phyloP scores from a whole-genome alignment of 2,329 filamentous ascomycete genomes.

The Aspergillus sp. region DNA sequence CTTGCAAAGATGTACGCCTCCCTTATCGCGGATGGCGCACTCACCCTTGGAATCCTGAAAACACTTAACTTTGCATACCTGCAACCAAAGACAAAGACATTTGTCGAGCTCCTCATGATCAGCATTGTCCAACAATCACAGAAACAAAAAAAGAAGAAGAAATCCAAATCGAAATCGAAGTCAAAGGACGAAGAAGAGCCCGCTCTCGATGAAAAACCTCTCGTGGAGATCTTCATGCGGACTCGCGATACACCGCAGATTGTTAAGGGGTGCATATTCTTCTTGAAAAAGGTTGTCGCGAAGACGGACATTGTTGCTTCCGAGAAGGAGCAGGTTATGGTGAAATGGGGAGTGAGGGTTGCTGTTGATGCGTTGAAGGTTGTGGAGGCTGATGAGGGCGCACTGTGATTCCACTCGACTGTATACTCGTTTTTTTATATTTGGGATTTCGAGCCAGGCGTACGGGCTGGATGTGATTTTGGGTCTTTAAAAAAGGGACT shows the following conservation, averaged over 20 bases:
- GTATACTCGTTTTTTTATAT: neutral
- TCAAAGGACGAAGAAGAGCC: constrained; percentile 21
- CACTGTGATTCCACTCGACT: neutral
- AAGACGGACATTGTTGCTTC: constrained; percentile 59
- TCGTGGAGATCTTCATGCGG: constrained; percentile 67
- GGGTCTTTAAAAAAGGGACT: neutral
- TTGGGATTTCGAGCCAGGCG: neutral
- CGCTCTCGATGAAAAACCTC: constrained; percentile 53
- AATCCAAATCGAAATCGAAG: constrained; percentile 20
- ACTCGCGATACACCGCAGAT: constrained; percentile 66
- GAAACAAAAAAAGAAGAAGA: constrained; percentile 41
- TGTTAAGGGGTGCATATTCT: constrained; percentile 73
- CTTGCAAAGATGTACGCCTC: constrained; percentile 66
- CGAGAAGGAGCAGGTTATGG: constrained; percentile 53
- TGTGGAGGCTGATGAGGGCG: constrained; percentile 23
- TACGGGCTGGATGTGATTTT: neutral
- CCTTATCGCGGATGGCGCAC: constrained; percentile 59
- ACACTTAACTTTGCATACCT: constrained; percentile 75
- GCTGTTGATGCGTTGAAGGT: constrained; percentile 43
- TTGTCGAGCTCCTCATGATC: constrained; percentile 78
- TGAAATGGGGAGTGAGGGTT: constrained; percentile 48
- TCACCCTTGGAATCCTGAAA: constrained; percentile 60
- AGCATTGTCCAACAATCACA: constrained; percentile 70
- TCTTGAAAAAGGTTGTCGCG: constrained; percentile 71
- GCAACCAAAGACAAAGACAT: constrained; percentile 71